Evolutionary conservation across 495 filamentous ascomycete species (phyloP).

Genomic region (Pseudevernia furfuracea): DNA sequence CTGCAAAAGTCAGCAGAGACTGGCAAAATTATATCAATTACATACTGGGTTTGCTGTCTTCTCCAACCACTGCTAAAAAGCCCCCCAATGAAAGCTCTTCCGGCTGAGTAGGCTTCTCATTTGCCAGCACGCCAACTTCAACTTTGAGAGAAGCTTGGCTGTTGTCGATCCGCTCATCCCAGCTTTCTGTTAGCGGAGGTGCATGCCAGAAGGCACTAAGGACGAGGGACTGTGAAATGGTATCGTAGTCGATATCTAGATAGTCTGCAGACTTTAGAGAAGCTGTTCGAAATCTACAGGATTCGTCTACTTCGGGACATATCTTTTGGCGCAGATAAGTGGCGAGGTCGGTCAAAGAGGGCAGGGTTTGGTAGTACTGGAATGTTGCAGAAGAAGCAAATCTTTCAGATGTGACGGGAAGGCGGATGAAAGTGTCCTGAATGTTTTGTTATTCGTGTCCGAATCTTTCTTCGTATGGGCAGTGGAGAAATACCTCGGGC

Average conservation of each 20-base stretch:
- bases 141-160: conserved; percentile 38
- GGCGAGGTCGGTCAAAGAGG: conserved; percentile 48
- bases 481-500: conserved; percentile 37
- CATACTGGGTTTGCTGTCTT: conserved; percentile 61
- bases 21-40: conserved; percentile 14
- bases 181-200: conserved; percentile 28
- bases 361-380: conserved; percentile 61
- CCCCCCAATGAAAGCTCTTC: conserved; percentile 74
- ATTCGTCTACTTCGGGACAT: conserved; percentile 40
- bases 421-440: conserved; percentile 61
- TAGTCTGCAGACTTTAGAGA: conserved; percentile 48
- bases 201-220: conserved; percentile 34
- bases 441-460: not conserved
- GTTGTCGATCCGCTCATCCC: conserved; percentile 44
- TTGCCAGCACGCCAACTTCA: conserved; percentile 76
- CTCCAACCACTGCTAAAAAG: conserved; percentile 68
- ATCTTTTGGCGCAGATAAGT: conserved; percentile 49
- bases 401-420: conserved; percentile 52
- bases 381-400: conserved; percentile 57
- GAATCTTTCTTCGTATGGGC: not conserved
- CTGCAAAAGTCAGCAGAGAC: conserved; percentile 32
- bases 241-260: conserved; percentile 73
- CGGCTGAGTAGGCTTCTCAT: conserved; percentile 54
- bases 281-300: conserved; percentile 35
- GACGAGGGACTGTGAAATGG: conserved; percentile 58